A percentile compares a stretch with the other conserved stretches of the same genome.
Evolutionary conservation across 2,329 filamentous ascomycete genomes (phyloP).

Genomic region (Xylogone sp.): DNA sequence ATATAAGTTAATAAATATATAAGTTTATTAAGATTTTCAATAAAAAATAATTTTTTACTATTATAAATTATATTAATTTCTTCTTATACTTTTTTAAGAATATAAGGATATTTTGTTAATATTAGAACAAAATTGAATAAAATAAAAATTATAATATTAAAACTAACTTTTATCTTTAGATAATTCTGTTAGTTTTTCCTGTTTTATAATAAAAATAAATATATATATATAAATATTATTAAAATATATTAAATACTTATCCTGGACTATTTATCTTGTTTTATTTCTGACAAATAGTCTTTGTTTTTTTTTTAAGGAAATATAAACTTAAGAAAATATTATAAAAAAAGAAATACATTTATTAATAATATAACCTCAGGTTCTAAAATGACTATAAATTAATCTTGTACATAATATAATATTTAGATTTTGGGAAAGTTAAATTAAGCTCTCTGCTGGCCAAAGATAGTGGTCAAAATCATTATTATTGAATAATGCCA

Average conservation of each 20-base stretch:
- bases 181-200: background rate
- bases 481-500: background rate
- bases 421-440: background rate
- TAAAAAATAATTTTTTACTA: background rate
- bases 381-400: background rate
- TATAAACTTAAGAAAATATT: background rate
- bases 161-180: background rate
- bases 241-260: background rate
- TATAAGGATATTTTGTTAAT: background rate
- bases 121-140: background rate
- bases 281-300: background rate
- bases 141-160: background rate
- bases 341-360: background rate
- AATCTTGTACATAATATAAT: background rate
- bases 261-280: background rate
- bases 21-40: conserved; percentile 24
- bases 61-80: background rate
- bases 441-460: background rate
- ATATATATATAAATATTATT: background rate
- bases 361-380: background rate
- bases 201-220: background rate
- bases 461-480: background rate
- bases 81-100: background rate
- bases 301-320: background rate
- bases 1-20: conserved; percentile 26